A percentile compares a stretch with the other conserved stretches of the same genome.
Evolutionary conservation across 805 yeast species (phyloP).

Genomic region (Wickerhamiella alocasiicola): DNA sequence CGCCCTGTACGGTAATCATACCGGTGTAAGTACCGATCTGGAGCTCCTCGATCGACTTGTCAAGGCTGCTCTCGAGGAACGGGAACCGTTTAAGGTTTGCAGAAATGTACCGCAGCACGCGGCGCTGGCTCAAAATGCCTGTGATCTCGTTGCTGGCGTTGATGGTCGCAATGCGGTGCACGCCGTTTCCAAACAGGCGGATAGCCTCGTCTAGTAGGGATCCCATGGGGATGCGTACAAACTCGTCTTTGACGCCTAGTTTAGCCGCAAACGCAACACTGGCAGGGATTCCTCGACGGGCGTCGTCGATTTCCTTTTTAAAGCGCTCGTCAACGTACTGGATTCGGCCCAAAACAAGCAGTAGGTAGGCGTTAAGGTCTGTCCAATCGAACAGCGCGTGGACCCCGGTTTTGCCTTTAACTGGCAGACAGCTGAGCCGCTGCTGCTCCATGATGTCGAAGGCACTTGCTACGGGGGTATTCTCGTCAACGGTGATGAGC

Average conservation of each 20-base stretch:
- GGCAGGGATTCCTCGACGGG: slow-evolving; percentile 78
- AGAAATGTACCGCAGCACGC: slow-evolving; percentile 77
- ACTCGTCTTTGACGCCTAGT: slow-evolving; percentile 79
- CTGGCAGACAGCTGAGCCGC: slow-evolving; percentile 79
- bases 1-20: slow-evolving; percentile 77
- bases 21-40: slow-evolving; percentile 54
- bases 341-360: slow-evolving; percentile 69
- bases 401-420: slow-evolving; percentile 24
- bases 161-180: slow-evolving; percentile 81
- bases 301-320: slow-evolving; percentile 38
- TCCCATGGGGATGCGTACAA: slow-evolving; percentile 58
- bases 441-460: slow-evolving; percentile 63
- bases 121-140: slow-evolving; percentile 84
- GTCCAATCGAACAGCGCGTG: slow-evolving; percentile 75
- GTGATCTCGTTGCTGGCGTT: slow-evolving; percentile 43
- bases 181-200: slow-evolving; percentile 87
- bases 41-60: slow-evolving; percentile 56
- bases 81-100: slow-evolving; percentile 83
- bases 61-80: slow-evolving; percentile 52
- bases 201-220: slow-evolving; percentile 56
- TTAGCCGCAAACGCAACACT: slow-evolving; percentile 82
- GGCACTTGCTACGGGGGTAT: slow-evolving; percentile 72
- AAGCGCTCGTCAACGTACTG: slow-evolving; percentile 29
- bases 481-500: slow-evolving; percentile 53
- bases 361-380: slow-evolving; percentile 74